Evolutionary conservation across 2,329 filamentous ascomycete genomes (phyloP).

Genomic region (Ceratocystis colombiana): DNA sequence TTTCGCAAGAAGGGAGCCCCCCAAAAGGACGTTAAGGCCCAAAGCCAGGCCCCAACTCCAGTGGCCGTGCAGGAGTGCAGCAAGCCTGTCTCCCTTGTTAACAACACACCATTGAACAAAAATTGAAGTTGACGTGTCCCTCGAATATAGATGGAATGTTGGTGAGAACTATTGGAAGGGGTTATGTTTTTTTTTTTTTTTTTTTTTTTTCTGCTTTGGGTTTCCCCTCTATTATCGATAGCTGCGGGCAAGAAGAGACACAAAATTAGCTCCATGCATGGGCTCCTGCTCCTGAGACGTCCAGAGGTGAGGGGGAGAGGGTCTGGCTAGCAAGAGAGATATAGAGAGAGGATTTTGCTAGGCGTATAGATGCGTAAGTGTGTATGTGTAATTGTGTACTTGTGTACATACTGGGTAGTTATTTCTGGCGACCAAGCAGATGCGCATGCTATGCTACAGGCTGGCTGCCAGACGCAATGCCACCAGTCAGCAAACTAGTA

Average conservation of each 20-base stretch:
- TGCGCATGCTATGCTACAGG: too few species aligned
- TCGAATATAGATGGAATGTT: not conserved
- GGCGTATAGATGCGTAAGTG: not conserved
- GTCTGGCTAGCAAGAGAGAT: not conserved
- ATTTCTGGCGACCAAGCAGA: too few species aligned
- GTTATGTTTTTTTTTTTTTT: not conserved
- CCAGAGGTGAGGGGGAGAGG: not conserved
- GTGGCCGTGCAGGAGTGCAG: not conserved
- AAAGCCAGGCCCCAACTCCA: not conserved
- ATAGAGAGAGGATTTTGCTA: not conserved
- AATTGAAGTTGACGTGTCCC: not conserved
- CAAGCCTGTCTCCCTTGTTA: not conserved
- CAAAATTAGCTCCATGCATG: not conserved
- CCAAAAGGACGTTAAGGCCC: not conserved
- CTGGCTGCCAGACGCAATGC: too few species aligned
- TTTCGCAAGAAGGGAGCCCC: not conserved
- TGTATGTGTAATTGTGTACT: not conserved
- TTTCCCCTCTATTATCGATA: slow-evolving; percentile 5
- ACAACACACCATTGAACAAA: not conserved
- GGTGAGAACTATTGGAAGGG: not conserved
- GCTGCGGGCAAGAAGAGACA: not conserved
- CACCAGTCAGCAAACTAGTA: not conserved
- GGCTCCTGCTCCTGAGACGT: not conserved
- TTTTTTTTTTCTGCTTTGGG: too few species aligned
- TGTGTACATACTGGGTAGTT: not conserved